phyloP scores from a whole-genome alignment of 2,329 filamentous ascomycete genomes.

The Fusarium circinatum region DNA sequence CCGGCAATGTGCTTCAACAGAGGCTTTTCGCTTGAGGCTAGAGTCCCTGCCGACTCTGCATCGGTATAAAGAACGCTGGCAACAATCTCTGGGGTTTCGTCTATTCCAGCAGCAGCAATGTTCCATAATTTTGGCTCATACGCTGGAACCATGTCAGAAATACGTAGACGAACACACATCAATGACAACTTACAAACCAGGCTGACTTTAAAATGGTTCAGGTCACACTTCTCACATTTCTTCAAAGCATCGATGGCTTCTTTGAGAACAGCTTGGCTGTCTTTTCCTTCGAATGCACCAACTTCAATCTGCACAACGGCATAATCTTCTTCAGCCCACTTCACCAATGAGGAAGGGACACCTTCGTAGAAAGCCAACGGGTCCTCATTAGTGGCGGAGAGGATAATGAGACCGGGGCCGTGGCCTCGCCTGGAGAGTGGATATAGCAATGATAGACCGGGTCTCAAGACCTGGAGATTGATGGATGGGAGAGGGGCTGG shows the following conservation, averaged over 20 bases:
- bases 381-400: conserved; percentile 38
- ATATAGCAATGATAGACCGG: conserved; percentile 41
- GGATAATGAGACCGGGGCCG: conserved; percentile 51
- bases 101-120: neutral
- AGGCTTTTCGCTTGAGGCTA: neutral
- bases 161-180: too few species aligned
- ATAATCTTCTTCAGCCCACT: conserved; percentile 79
- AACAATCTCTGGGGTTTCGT: neutral
- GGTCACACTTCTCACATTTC: conserved; percentile 48
- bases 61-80: neutral
- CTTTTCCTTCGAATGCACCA: neutral
- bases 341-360: conserved; percentile 66
- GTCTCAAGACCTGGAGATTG: conserved; percentile 20
- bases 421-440: conserved; percentile 52
- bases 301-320: conserved; percentile 56
- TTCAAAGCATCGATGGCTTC: conserved; percentile 38
- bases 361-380: conserved; percentile 39
- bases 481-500: conserved; percentile 37
- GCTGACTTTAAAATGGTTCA: conserved; percentile 23
- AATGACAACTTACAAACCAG: neutral
- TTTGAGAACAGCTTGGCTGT: conserved; percentile 23
- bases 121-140: neutral
- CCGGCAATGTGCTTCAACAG: neutral
- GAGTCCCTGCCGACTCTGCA: neutral
- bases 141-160: neutral